Evolutionary conservation across 2,329 filamentous ascomycete genomes (phyloP).

Genomic region (Trichoderma gracile): DNA sequence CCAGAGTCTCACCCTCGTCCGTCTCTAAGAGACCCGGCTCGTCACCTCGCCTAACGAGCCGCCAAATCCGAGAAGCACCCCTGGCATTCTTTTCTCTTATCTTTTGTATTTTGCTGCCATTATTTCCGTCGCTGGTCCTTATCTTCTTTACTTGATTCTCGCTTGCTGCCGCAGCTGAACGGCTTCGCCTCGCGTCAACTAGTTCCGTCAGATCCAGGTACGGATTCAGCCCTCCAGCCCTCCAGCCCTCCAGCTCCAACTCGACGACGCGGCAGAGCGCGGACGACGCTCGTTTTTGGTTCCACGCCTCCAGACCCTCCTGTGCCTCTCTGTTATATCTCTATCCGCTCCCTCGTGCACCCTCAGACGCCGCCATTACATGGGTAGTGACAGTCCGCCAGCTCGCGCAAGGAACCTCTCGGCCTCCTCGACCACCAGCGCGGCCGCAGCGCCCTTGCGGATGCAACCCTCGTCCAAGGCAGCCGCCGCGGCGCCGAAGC

Average conservation of each 20-base stretch:
- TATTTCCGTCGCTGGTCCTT: not conserved
- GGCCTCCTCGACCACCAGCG: conserved; percentile 40
- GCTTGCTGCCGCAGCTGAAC: not conserved
- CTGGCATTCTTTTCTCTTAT: not conserved
- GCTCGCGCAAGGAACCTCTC: conserved; percentile 40
- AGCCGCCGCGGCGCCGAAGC: conserved; percentile 53
- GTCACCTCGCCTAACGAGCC: conserved; percentile 18
- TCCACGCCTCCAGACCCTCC: not conserved
- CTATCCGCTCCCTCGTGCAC: not conserved
- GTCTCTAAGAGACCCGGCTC: conserved; percentile 18
- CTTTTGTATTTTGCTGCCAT: not conserved
- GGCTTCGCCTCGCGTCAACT: conserved; percentile 10
- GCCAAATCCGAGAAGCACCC: conserved; percentile 13
- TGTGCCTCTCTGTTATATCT: not conserved
- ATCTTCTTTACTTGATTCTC: not conserved
- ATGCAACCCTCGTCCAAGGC: conserved; percentile 59
- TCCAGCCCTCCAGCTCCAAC: not conserved
- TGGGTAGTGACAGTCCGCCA: conserved; percentile 47
- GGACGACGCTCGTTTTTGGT: not conserved
- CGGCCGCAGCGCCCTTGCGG: conserved; percentile 36
- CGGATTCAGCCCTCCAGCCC: conserved; percentile 11
- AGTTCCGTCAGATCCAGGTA: conserved; percentile 15
- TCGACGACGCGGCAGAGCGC: not conserved
- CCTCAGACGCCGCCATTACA: conserved; percentile 30
- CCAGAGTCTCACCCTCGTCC: conserved; percentile 22